A percentile compares a stretch with the other conserved stretches of the same genome.
These are phyloP conservation scores for Calonectria pteridis DNA, from an alignment of 2,329 filamentous ascomycete genomes.

Conservation along the genomic window DNA sequence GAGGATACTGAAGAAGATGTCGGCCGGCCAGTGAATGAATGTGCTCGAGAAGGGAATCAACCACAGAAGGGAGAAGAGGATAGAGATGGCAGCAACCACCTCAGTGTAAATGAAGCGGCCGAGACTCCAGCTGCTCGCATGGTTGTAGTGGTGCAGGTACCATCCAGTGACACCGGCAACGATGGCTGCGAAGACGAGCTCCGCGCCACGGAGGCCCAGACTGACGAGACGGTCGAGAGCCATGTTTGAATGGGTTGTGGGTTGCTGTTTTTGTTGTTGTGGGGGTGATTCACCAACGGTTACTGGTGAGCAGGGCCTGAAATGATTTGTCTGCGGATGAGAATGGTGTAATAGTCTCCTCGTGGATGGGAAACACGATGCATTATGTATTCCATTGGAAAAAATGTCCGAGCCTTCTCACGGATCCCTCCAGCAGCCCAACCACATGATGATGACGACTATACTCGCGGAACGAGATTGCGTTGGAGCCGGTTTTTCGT, in stretches of 20 bases:
- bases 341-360: neutral
- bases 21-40: constrained; percentile 79
- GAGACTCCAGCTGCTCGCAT: constrained; percentile 63
- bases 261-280: neutral
- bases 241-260: constrained; percentile 43
- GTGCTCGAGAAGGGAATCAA: constrained; percentile 76
- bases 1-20: constrained; percentile 75
- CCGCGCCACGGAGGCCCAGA: constrained; percentile 53
- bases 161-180: constrained; percentile 77
- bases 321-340: constrained; percentile 2
- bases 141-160: constrained; percentile 67
- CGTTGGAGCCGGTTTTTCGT: constrained; percentile 38
- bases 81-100: constrained; percentile 76
- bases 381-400: constrained; percentile 38
- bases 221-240: constrained; percentile 56
- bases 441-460: constrained; percentile 42
- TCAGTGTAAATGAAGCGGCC: constrained; percentile 82
- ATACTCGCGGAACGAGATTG: neutral
- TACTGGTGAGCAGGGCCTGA: neutral
- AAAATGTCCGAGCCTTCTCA: constrained; percentile 16
- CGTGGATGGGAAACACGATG: constrained; percentile 11
- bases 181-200: constrained; percentile 79
- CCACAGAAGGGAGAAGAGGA: constrained; percentile 78
- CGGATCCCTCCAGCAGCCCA: constrained; percentile 18
- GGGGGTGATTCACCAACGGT: neutral